These are phyloP conservation scores for Coniferiporia sulphurascens DNA, from an alignment of 1,284 basidiomycete genomes.

Conservation along the genomic window DNA sequence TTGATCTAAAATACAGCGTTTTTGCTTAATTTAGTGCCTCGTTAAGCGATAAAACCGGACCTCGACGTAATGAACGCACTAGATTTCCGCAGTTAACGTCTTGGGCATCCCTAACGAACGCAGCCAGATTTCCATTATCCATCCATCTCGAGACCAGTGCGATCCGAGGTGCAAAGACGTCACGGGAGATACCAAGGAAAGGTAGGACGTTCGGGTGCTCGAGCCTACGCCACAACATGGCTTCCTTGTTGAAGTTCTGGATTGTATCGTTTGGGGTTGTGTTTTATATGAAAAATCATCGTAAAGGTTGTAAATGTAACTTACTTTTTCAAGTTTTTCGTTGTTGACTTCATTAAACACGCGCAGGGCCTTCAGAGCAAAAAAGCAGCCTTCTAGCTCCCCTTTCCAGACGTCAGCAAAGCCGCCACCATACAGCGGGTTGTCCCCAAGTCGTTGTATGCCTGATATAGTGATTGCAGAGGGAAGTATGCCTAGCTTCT, in stretches of 20 bases:
- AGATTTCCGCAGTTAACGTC: background rate
- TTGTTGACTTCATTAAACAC: background rate
- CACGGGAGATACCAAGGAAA: background rate
- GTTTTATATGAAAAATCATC: too few species aligned
- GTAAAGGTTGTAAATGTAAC: background rate
- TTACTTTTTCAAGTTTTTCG: slow-evolving; percentile 2
- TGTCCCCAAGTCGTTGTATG: background rate
- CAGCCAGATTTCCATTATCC: slow-evolving; percentile 2
- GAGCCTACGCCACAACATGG: background rate
- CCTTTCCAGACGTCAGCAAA: slow-evolving; percentile 16
- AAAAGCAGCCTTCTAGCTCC: background rate
- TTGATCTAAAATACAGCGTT: background rate
- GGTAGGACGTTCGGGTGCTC: slow-evolving; percentile 2
- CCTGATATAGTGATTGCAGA: slow-evolving; percentile 5
- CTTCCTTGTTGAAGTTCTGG: slow-evolving; percentile 2
- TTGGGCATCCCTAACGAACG: background rate
- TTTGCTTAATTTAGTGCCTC: too few species aligned
- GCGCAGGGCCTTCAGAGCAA: slow-evolving; percentile 13
- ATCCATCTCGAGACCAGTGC: slow-evolving; percentile 6
- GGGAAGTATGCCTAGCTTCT: slow-evolving; percentile 4
- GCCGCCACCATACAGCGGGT: slow-evolving; percentile 10
- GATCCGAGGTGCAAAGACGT: background rate
- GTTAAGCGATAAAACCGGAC: background rate
- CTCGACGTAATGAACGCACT: background rate
- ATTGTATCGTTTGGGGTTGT: too few species aligned